Evolutionary conservation across 805 yeast genomes (phyloP).

Genomic region (Suhomyces pyralidae): DNA sequence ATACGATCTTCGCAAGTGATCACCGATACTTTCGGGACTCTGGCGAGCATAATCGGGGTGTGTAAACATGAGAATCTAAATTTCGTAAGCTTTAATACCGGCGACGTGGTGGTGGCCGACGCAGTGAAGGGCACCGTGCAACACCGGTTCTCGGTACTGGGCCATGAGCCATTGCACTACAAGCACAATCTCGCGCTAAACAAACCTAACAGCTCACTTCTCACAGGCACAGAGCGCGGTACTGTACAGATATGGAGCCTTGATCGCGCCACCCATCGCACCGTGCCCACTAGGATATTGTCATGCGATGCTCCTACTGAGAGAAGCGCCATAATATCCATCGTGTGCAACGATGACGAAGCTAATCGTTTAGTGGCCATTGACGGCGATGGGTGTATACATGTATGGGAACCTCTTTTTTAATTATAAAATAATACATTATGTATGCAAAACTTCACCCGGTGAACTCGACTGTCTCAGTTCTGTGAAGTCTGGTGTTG

Average conservation of each 20-base stretch:
- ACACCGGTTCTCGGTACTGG: background rate
- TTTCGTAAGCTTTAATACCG: background rate
- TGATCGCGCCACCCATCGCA: background rate
- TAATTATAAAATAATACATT: background rate
- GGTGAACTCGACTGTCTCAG: too few species aligned
- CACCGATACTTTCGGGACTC: constrained; percentile 1
- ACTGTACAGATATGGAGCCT: constrained; percentile 14
- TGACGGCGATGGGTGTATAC: constrained; percentile 19
- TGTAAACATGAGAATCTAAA: background rate
- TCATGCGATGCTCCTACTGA: constrained; percentile 9
- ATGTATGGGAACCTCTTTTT: constrained; percentile 21
- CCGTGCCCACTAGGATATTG: constrained; percentile 1
- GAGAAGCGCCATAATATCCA: constrained; percentile 1
- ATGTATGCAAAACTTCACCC: too few species aligned
- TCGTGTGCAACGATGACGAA: constrained; percentile 2
- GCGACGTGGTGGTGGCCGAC: background rate
- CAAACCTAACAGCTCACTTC: constrained; percentile 5
- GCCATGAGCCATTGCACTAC: background rate
- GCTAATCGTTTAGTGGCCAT: constrained; percentile 15
- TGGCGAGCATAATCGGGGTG: constrained; percentile 4
- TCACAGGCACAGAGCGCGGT: constrained; percentile 19
- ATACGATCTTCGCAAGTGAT: constrained; percentile 14
- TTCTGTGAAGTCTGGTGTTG: too few species aligned
- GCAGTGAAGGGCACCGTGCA: background rate
- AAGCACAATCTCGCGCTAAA: constrained; percentile 6